phyloP scores from a whole-genome alignment of 73 alveolate species.

The Stentor coeruleus region DNA sequence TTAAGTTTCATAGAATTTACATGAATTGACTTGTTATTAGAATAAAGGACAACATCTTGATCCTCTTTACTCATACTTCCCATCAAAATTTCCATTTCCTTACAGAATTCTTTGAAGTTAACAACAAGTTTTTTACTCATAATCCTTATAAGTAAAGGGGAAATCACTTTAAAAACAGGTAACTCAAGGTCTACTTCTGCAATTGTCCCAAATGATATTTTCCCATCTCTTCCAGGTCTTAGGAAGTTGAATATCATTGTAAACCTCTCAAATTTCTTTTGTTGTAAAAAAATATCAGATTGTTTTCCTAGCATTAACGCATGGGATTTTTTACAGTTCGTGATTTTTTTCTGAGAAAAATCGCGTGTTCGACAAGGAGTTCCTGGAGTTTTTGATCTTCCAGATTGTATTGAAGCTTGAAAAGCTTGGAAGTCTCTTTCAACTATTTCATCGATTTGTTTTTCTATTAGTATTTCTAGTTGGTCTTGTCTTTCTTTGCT shows the following conservation, averaged over 20 bases:
- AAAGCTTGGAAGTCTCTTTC: background rate
- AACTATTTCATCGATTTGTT: background rate
- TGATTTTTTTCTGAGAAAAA: background rate
- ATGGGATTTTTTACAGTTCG: background rate
- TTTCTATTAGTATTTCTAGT: background rate
- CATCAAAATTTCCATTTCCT: background rate
- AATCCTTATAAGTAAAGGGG: background rate
- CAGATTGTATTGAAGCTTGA: background rate
- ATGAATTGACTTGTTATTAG: background rate
- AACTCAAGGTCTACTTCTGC: background rate
- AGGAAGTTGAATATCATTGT: background rate
- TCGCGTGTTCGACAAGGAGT: background rate
- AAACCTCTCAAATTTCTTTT: background rate
- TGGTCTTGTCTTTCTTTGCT: background rate
- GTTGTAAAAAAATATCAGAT: background rate
- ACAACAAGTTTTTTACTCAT: background rate
- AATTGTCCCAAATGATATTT: background rate
- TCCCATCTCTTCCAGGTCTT: background rate
- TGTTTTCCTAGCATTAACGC: background rate
- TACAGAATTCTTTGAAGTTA: background rate
- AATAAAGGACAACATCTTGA: background rate
- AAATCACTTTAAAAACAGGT: background rate
- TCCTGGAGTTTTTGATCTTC: background rate
- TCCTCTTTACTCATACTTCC: background rate
- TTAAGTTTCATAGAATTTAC: too few species aligned